Base-by-base conservation (phyloP, 2,329 filamentous ascomycete genomes). In the Claviceps lovelessii region DNA sequence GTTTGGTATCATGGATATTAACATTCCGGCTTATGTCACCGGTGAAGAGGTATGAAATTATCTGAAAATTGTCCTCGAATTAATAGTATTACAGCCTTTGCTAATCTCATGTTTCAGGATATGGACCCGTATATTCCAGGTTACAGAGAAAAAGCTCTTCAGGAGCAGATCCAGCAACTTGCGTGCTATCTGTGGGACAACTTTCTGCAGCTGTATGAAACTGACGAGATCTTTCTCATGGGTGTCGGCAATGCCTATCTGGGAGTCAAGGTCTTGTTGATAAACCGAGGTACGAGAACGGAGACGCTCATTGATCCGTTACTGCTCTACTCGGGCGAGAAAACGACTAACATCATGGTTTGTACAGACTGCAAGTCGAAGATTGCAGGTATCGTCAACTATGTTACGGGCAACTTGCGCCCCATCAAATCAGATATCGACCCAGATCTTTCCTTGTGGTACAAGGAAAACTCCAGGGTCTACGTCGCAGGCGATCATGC, bases 101-200 rank as follows among this genome's bases (percentile, higher is more conserved):
- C 28, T 50, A 6, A 51, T n/a, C 31, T n/a, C 31, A 10, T 17
- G 6, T 28, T 10, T 51, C 23, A 76, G 69, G 77, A 80, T 56
- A 68, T 68, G 13, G 76, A 80, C 41, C 63, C 75, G 1, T 76
- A 70, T 57, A 75, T 70, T 2, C 71, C 74, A 0, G 64, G 68
- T 2, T 67, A 71, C 33, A 70, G 70, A 35, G 78, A 78, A 60
- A 70, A 67, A 52, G 69, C 68, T 1, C 64, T 81, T 8, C 76
- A 85, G 58, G 73, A 75, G 54, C 79, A 80, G 67, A 83, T 80
- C 0, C 82, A 86, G 58, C 84, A 91, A 57, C 73, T 96, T 11
- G 81, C 91, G 5, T 83, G 79, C 57, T 97, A 95, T 64, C 74
- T 98, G 15, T 98, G 93, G 93, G 90, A 96, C 62, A 98, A 98